phyloP scores from a whole-genome alignment of 352 stramenopile species.

The Phytopythium delawarense region DNA sequence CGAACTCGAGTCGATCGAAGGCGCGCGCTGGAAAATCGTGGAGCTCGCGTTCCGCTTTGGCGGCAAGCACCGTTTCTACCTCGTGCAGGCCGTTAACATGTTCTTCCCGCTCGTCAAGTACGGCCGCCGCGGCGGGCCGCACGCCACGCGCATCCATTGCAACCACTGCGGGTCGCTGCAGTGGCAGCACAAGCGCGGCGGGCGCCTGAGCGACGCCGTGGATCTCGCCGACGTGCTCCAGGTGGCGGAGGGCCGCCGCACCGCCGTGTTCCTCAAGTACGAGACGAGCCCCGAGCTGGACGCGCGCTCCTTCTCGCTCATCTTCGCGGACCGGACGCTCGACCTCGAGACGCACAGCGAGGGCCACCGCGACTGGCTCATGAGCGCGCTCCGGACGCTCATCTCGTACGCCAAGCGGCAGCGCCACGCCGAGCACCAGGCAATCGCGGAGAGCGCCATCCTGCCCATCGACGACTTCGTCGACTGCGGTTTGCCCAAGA shows the following conservation, averaged over 20 bases:
- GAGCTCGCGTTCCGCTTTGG: conserved; percentile 83
- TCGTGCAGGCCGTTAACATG: conserved; percentile 87
- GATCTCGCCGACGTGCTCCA: conserved; percentile 72
- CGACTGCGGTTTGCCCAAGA: conserved; percentile 3
- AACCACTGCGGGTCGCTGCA: conserved; percentile 78
- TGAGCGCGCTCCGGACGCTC: conserved; percentile 71
- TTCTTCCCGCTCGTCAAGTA: conserved; percentile 82
- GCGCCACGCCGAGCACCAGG: conserved; percentile 66
- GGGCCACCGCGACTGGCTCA: conserved; percentile 79
- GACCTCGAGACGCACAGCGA: conserved; percentile 75
- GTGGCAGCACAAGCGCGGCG: conserved; percentile 84
- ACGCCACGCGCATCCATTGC: conserved; percentile 72
- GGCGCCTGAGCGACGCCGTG: conserved; percentile 51
- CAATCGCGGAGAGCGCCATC: conserved; percentile 58
- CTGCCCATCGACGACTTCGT: conserved; percentile 36
- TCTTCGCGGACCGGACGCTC: conserved; percentile 72
- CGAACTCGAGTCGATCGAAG: conserved; percentile 74
- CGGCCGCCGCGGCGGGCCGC: conserved; percentile 60
- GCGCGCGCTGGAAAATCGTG: conserved; percentile 82
- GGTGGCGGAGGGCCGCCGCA: conserved; percentile 62
- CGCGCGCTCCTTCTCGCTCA: conserved; percentile 62
- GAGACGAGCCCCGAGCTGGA: conserved; percentile 32
- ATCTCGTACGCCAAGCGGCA: conserved; percentile 70
- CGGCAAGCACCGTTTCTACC: conserved; percentile 77
- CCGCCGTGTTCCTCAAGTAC: conserved; percentile 80